phyloP scores from a whole-genome alignment of 805 yeast species.

The Pichia scutulata region DNA sequence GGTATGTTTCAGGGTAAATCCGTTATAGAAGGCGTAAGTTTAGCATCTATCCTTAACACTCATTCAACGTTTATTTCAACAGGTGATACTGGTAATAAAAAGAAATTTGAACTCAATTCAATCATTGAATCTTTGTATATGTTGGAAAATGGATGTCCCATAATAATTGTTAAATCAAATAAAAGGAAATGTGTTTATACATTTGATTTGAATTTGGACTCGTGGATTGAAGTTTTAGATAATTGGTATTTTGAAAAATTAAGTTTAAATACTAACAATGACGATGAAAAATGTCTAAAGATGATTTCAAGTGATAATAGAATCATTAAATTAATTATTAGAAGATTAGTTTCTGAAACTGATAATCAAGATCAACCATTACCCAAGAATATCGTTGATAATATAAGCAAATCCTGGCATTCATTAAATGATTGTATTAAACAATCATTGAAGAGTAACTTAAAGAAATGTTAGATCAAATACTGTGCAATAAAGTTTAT shows the following conservation, averaged over 20 bases:
- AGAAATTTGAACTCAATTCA: background rate
- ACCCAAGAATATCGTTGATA: background rate
- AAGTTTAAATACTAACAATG: background rate
- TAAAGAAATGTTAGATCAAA: slow-evolving; percentile 1
- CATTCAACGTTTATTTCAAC: slow-evolving; percentile 12
- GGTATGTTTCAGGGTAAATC: slow-evolving; percentile 18
- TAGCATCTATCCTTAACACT: slow-evolving; percentile 47
- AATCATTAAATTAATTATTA: background rate
- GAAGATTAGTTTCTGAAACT: background rate
- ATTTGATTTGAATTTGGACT: slow-evolving; percentile 34
- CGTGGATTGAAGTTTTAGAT: slow-evolving; percentile 45
- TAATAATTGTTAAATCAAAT: slow-evolving; percentile 31
- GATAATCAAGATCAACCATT: background rate
- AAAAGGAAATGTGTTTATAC: slow-evolving; percentile 28
- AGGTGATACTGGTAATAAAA: slow-evolving; percentile 10
- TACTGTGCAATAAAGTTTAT: background rate
- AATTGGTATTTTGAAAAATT: slow-evolving; percentile 20
- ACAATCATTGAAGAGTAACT: slow-evolving; percentile 5
- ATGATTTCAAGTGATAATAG: background rate
- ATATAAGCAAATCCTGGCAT: slow-evolving; percentile 1
- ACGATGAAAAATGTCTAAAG: background rate
- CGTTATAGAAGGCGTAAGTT: slow-evolving; percentile 36
- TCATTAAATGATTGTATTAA: slow-evolving; percentile 2
- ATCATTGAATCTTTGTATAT: slow-evolving; percentile 19
- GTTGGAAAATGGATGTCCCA: slow-evolving; percentile 33